phyloP scores from a whole-genome alignment of 2,329 filamentous ascomycete genomes.

The Hysterium pulicare region DNA sequence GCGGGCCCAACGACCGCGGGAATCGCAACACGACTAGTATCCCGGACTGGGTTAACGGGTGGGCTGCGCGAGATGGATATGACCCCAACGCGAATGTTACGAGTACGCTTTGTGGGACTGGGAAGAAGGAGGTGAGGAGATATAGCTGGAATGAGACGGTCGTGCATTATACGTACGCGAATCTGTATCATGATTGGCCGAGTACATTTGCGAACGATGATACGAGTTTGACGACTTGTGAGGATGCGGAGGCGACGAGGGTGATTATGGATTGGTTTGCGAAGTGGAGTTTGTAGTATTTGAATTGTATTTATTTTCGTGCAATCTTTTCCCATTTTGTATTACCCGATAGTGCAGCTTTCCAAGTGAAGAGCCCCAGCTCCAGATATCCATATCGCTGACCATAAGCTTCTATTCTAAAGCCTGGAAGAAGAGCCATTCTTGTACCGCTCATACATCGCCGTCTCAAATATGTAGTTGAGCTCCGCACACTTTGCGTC shows the following conservation, averaged over 20 bases:
- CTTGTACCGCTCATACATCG: conserved; percentile 15
- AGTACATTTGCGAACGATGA: conserved; percentile 29
- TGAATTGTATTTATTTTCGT: no score
- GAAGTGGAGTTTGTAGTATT: conserved; percentile 18
- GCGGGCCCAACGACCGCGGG: conserved; percentile 24
- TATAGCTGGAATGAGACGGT: conserved; percentile 30
- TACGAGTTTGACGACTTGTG: conserved; percentile 23
- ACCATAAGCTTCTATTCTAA: no score
- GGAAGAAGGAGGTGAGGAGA: conserved; percentile 22
- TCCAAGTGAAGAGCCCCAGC: no score
- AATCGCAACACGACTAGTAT: conserved; percentile 16
- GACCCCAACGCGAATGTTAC: conserved; percentile 24
- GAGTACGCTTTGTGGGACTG: conserved; percentile 25
- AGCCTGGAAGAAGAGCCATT: no score
- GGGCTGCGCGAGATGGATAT: conserved; percentile 36
- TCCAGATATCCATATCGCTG: no score
- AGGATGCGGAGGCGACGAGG: conserved; percentile 27
- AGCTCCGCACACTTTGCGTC: conserved; percentile 18
- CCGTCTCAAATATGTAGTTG: conserved; percentile 18
- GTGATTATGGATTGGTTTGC: conserved; percentile 31
- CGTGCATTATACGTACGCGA: conserved; percentile 38
- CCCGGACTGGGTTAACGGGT: conserved; percentile 35
- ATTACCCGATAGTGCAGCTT: no score
- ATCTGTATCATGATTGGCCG: conserved; percentile 43
- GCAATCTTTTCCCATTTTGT: no score